Evolutionary conservation across 495 filamentous ascomycete species (phyloP), one percentile per base, ranked within the genome.

Genomic region (Aspergillus affinis): DNA sequence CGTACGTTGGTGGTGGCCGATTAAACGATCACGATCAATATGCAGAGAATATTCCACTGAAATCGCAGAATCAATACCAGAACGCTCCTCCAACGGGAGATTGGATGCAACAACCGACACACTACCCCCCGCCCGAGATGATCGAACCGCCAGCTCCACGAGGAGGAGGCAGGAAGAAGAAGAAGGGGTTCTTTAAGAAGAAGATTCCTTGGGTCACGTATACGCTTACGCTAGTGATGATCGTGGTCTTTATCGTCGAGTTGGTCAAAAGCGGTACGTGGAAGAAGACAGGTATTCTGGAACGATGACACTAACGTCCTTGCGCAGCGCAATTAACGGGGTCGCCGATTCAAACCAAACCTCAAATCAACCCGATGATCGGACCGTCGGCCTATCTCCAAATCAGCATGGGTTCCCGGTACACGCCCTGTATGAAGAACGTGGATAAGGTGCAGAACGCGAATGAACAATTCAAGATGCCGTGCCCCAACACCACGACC

Each of bases 351-450:
- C 84, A 89, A 72, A 96, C 86, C 26, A 79, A 93, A 27, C 95
- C 94, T 5, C 76, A 78, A 12, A 93, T 98, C 78, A 98, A 98
- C 72, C 90, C 90, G 48, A 96, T 98, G 91, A 95, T 98, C 68
- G 94, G 94, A 0, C 94, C 94, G 3, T 95, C 92, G 3, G 82
- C 88, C 4, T 90, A 90, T 63, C 83, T 98, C 29, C 86, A 94
- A 62, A 96, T 98, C 73, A 95, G 94, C 69, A 96, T 98, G 92
- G 94, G 94, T 59, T 91, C 93, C 36, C 85, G 93, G 26, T 98
- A 89, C 70, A 85, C 90, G 6, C 91, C 93, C 6, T 98, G 94
- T 72, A 98, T 98, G 94, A 92, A 92, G 75, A 89, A 86, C 58
- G 83, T 89, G 15, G 72, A 84, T 20, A 81, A 82, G 4, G 75